phyloP scores from a whole-genome alignment of 2,329 filamentous ascomycete species.

The Escovopsis sp. region DNA sequence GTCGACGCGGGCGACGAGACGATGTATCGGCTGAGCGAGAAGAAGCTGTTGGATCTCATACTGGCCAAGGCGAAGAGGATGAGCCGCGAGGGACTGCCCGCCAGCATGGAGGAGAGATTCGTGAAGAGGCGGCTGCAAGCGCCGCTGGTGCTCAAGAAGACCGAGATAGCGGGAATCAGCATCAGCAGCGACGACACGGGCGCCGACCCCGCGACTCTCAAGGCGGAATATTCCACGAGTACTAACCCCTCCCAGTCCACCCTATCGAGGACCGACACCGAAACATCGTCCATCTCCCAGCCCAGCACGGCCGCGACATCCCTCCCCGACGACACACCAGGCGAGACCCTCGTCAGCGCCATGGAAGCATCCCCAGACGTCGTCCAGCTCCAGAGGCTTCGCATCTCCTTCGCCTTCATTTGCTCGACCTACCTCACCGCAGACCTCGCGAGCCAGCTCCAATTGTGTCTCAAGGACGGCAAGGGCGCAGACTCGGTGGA shows the following conservation, averaged over 20 bases:
- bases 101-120: slow-evolving; percentile 74
- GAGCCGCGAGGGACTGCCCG: slow-evolving; percentile 48
- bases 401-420: slow-evolving; percentile 50
- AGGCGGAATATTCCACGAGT: too few species aligned
- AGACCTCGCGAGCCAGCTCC: slow-evolving; percentile 26
- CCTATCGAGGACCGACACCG: slow-evolving; percentile 18
- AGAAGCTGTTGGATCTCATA: slow-evolving; percentile 52
- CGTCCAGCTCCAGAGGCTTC: slow-evolving; percentile 44
- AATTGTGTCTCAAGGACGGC: slow-evolving; percentile 22
- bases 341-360: slow-evolving; percentile 22
- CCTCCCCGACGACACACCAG: slow-evolving; percentile 17
- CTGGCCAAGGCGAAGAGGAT: slow-evolving; percentile 58
- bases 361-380: slow-evolving; percentile 34
- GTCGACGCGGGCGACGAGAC: slow-evolving; percentile 70
- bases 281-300: slow-evolving; percentile 21
- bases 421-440: slow-evolving; percentile 43
- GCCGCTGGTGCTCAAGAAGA: slow-evolving; percentile 52
- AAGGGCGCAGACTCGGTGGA: slow-evolving; percentile 24
- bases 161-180: slow-evolving; percentile 13
- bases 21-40: slow-evolving; percentile 67
- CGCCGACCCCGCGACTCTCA: slow-evolving; percentile 3
- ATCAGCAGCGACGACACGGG: slow-evolving; percentile 10
- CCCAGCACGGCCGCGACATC: slow-evolving; percentile 32
- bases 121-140: slow-evolving; percentile 60
- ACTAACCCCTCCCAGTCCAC: slow-evolving; percentile 28